Percentiles rank a stretch among this genome's conserved stretches.
Conservation (phyloP, 1,139 yeast species). For the Schwanniomyces etchellsii region DNA sequence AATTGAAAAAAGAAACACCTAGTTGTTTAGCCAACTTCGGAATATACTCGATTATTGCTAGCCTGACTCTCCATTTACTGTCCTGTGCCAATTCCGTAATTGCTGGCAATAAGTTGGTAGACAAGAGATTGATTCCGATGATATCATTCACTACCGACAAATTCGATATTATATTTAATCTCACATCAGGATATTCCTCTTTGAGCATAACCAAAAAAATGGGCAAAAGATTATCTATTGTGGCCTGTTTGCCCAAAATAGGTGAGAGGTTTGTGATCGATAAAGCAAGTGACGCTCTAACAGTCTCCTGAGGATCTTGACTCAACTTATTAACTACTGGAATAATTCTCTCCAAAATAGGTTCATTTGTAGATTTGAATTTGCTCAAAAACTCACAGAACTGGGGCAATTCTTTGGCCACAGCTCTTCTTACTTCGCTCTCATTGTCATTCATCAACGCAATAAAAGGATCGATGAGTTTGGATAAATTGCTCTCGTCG, state of each 20-base stretch:
- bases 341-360: constrained; percentile 64
- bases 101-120: constrained; percentile 89
- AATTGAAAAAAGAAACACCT: constrained; percentile 89
- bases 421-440: constrained; percentile 93
- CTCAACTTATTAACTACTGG: constrained; percentile 83
- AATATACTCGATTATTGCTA: constrained; percentile 94
- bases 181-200: constrained; percentile 95
- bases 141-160: constrained; percentile 89
- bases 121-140: constrained; percentile 82
- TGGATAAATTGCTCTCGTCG: constrained; percentile 45
- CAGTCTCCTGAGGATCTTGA: constrained; percentile 88
- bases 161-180: constrained; percentile 89
- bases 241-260: constrained; percentile 75
- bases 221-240: constrained; percentile 80
- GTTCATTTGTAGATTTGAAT: constrained; percentile 38
- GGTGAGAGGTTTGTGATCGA: constrained; percentile 87
- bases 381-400: constrained; percentile 54
- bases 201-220: constrained; percentile 88
- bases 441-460: constrained; percentile 85
- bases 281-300: constrained; percentile 86
- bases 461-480: constrained; percentile 66
- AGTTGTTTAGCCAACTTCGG: constrained; percentile 95
- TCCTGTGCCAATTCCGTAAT: constrained; percentile 95
- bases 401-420: constrained; percentile 86
- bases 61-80: constrained; percentile 94